A percentile compares a stretch with the other conserved stretches of the same genome.
phyloP scores from a whole-genome alignment of 805 yeast genomes.

The Zygotorulaspora chibaensis region DNA sequence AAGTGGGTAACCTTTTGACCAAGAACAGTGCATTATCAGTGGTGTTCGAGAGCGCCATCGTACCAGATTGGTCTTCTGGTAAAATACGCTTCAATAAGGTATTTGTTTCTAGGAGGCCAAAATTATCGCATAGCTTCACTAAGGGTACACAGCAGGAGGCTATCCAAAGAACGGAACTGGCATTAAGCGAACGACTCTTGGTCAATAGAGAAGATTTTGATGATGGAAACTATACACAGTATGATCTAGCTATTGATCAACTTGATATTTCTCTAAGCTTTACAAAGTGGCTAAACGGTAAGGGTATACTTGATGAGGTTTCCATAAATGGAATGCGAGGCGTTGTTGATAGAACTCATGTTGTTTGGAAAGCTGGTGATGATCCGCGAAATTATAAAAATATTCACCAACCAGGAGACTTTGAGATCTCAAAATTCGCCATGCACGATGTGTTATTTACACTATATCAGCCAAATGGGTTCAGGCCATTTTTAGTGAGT shows the following conservation, averaged over 20 bases:
- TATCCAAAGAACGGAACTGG: constrained; percentile 48
- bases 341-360: constrained; percentile 85
- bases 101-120: constrained; percentile 79
- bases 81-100: constrained; percentile 80
- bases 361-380: constrained; percentile 74
- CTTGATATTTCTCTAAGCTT: constrained; percentile 77
- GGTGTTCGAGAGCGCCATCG: constrained; percentile 88
- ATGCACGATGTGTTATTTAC: constrained; percentile 85
- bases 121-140: constrained; percentile 44
- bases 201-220: constrained; percentile 46
- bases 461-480: constrained; percentile 71
- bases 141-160: constrained; percentile 76
- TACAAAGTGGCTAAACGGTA: constrained; percentile 83
- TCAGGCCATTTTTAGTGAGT: constrained; percentile 81
- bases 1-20: constrained; percentile 78
- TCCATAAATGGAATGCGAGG: constrained; percentile 86
- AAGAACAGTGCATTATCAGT: constrained; percentile 78
- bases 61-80: constrained; percentile 90
- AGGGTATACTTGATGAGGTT: constrained; percentile 77
- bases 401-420: constrained; percentile 77
- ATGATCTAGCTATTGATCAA: constrained; percentile 83
- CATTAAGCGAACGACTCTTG: constrained; percentile 29
- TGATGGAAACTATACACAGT: constrained; percentile 95
- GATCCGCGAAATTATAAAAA: constrained; percentile 79
- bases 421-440: constrained; percentile 78